Base-by-base conservation (phyloP, 2,329 filamentous ascomycete genomes). In the Lachnellula subtilissima region DNA sequence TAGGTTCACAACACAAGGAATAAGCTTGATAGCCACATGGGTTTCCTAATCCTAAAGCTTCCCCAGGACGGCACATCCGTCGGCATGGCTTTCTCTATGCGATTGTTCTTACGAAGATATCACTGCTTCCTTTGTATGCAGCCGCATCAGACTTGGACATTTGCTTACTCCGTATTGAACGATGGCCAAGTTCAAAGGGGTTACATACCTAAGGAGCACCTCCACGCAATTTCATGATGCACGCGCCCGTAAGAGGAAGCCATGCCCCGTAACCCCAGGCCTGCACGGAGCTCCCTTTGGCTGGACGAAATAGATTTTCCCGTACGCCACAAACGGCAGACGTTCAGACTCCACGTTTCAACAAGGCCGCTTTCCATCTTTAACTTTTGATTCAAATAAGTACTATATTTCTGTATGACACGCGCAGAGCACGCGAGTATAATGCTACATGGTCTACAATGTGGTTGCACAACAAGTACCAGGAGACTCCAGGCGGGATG, bases 21-120 rank as follows among this genome's bases (percentile, higher is more conserved):
- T 39, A 61, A 59, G 57, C 53, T 59, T 64, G 58, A 58, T 55
- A 40, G 48, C 57, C 62, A 65, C 58, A 62, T 60, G 58, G 57
- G 36, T 46, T 15, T 37, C 37, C 51, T 15, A 19, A 36, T 50
- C 19, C 42, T 14, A 19, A 45, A 59, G 48, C 36, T 56, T 52
- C 52, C 59, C 57, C 55, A 43, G 50, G 35, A 23, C 28, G 32
- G 42, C 37, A 37, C 17, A 39, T 23, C 11, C 22, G 51, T 40
- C n/a, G 42, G 19, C 40, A 19, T 22, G 43, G 39, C 25, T 25
- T 35, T 35, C 15, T 25, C 7, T 19, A 17, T 37, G 19, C 11
- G 40, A 45, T 12, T 36, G 12, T 48, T 43, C 40, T 54, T 40
- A 35, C 36, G 36, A 50, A n/a, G 25, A 12, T 19, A 25, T 7